These are phyloP conservation scores for Eucalyptus decipiens DNA, from an alignment of 345 rosid species.

Conservation along the genomic window DNA sequence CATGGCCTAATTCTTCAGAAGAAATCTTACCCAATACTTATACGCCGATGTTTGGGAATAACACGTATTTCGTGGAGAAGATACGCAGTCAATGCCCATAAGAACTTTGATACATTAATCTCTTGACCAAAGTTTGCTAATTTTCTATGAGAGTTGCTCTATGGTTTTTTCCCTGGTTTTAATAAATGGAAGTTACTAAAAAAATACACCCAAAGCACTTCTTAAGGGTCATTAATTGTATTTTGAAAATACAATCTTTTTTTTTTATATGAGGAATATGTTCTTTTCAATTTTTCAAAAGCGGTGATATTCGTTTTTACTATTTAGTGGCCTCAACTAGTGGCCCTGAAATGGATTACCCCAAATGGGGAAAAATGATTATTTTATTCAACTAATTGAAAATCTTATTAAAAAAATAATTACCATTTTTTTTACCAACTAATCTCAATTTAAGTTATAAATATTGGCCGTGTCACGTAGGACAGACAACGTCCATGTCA, in stretches of 20 bases:
- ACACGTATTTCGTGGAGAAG: background rate
- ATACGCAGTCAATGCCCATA: background rate
- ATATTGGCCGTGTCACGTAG: background rate
- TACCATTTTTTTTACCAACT: background rate
- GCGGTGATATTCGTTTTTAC: background rate
- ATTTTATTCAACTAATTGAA: background rate
- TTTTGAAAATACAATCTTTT: background rate
- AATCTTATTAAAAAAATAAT: background rate
- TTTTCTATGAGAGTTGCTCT: background rate
- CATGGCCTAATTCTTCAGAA: background rate
- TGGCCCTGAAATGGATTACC: background rate
- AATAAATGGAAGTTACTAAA: background rate
- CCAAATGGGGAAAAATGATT: background rate
- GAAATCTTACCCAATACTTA: background rate
- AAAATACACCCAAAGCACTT: background rate
- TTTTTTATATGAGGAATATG: background rate
- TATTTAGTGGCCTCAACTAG: background rate
- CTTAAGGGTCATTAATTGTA: background rate
- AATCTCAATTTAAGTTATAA: background rate
- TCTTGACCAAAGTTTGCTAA: background rate
- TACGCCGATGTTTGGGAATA: background rate
- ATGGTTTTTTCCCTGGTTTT: background rate
- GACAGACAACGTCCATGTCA: fast-evolving
- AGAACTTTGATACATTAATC: background rate
- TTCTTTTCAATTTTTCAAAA: background rate